Evolutionary conservation across 2,329 filamentous ascomycete genomes (phyloP).

Genomic region (Tolypocladium guangdongense): DNA sequence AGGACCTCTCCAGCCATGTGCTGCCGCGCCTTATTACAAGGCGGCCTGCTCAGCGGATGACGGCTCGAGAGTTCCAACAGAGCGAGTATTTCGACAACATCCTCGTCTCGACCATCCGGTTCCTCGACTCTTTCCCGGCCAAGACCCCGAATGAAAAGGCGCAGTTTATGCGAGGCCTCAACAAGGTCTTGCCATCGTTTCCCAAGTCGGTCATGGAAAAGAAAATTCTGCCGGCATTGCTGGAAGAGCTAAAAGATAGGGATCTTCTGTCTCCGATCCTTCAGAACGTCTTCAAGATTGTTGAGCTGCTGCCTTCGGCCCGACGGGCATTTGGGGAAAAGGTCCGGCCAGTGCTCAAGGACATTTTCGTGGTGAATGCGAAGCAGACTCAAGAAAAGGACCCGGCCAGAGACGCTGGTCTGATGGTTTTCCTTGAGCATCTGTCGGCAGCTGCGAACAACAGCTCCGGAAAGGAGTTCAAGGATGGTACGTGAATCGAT

Average conservation of each 20-base stretch:
- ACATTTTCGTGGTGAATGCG: conserved; percentile 60
- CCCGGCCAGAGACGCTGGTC: conserved; percentile 70
- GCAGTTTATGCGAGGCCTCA: conserved; percentile 80
- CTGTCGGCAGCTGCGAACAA: conserved; percentile 66
- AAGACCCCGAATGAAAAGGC: conserved; percentile 88
- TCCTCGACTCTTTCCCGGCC: conserved; percentile 79
- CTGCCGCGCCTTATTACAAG: conserved; percentile 80
- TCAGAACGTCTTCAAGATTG: conserved; percentile 85
- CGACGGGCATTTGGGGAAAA: conserved; percentile 73
- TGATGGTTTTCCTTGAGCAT: conserved; percentile 86
- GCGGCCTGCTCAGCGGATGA: conserved; percentile 76
- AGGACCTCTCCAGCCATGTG: conserved; percentile 63
- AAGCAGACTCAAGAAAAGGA: conserved; percentile 62
- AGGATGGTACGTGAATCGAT: conserved; percentile 55
- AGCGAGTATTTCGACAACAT: conserved; percentile 97
- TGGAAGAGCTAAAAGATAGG: conserved; percentile 90
- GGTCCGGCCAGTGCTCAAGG: conserved; percentile 73
- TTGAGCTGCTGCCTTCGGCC: conserved; percentile 66
- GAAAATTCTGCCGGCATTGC: conserved; percentile 77
- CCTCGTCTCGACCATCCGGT: conserved; percentile 89
- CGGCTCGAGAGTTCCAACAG: conserved; percentile 83
- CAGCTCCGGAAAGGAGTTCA: conserved; percentile 84
- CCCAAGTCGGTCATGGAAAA: conserved; percentile 89
- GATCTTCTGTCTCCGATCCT: conserved; percentile 77
- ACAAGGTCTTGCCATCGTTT: conserved; percentile 81